Percentiles rank a stretch among this genome's conserved stretches.
Evolutionary conservation across 495 filamentous ascomycete genomes (phyloP).

Genomic region (Lophium mytilinum): DNA sequence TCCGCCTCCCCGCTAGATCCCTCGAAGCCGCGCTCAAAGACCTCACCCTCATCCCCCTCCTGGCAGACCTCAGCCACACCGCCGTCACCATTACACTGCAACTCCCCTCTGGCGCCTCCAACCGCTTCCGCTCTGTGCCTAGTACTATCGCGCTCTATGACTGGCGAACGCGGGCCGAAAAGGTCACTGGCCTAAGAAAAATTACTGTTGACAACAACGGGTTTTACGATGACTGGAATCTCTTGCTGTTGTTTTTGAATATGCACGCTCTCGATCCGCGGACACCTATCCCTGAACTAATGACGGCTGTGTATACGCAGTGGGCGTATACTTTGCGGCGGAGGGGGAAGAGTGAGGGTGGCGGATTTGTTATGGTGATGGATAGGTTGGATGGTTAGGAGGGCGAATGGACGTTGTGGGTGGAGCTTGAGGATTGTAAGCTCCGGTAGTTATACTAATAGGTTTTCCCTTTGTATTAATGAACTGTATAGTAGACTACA

Average conservation of each 20-base stretch:
- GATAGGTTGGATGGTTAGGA: background rate
- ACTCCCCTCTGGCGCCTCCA: too few species aligned
- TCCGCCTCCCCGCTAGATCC: background rate
- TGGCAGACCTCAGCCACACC: background rate
- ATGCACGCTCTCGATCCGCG: background rate
- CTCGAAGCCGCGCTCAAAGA: background rate
- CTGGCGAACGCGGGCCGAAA: background rate
- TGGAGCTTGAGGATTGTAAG: background rate
- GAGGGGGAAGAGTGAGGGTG: background rate
- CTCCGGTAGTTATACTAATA: too few species aligned
- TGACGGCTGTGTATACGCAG: background rate
- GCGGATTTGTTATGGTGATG: background rate
- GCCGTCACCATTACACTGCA: background rate
- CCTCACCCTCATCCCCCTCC: background rate
- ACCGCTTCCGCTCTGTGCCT: background rate
- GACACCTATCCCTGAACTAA: background rate
- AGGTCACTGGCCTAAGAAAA: background rate
- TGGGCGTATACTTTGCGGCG: background rate
- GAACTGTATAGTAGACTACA: too few species aligned
- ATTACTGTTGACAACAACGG: background rate
- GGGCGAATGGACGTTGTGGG: background rate
- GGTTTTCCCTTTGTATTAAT: too few species aligned
- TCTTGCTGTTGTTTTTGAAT: background rate
- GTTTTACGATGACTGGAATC: background rate
- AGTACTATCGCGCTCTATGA: background rate